phyloP scores from a whole-genome alignment of 176 grass and related monocot species.

The Otatea glauca region DNA sequence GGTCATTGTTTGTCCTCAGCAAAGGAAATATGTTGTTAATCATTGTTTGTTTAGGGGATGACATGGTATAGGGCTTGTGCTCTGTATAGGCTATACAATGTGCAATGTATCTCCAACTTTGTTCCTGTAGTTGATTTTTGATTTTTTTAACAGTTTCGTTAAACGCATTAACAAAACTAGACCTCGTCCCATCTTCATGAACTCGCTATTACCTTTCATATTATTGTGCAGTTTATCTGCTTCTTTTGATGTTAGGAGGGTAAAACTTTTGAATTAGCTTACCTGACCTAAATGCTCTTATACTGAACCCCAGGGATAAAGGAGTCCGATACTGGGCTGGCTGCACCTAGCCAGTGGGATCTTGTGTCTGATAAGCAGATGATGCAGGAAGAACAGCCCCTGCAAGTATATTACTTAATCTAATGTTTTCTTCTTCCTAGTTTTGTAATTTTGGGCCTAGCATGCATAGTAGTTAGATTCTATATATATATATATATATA shows the following conservation, averaged over 20 bases:
- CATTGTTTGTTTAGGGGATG: background rate
- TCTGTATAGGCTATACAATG: background rate
- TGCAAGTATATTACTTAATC: conserved; percentile 61
- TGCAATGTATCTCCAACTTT: background rate
- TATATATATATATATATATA: background rate
- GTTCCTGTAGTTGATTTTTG: background rate
- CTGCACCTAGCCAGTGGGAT: conserved; percentile 95
- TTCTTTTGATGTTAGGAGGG: conserved; percentile 26
- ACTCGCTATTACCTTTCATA: background rate
- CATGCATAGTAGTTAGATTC: background rate
- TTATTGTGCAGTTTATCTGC: background rate
- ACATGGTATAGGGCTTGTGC: background rate
- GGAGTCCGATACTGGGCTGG: conserved; percentile 94
- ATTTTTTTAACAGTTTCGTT: background rate
- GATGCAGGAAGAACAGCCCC: conserved; percentile 92
- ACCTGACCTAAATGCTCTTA: background rate
- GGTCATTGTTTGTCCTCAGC: background rate
- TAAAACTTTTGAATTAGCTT: background rate
- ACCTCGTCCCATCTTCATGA: background rate
- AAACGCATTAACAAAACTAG: background rate
- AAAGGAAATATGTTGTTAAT: background rate
- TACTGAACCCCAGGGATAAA: conserved; percentile 76
- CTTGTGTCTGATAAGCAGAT: conserved; percentile 97
- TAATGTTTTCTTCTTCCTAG: background rate
- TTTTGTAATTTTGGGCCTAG: background rate